Conservation (phyloP, 139 green algal species). For the Chlamydomonas incerta region DNA sequence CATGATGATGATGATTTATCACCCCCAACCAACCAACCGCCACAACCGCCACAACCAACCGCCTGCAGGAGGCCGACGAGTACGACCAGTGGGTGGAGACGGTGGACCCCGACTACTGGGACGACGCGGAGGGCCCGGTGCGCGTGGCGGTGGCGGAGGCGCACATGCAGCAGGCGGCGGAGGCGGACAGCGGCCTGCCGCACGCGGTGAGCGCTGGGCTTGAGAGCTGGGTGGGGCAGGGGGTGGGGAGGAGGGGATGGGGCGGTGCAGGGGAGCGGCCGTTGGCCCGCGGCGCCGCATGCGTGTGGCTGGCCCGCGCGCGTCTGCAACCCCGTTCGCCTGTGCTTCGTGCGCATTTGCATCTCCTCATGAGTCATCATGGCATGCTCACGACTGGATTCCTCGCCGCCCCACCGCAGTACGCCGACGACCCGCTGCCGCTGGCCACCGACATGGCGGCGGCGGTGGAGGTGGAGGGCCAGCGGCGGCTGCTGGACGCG, state of each 20-base stretch:
- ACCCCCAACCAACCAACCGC: background rate
- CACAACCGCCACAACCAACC: background rate
- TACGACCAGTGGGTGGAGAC: slow-evolving; percentile 26
- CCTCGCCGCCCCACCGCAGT: background rate
- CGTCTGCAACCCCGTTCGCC: too few species aligned
- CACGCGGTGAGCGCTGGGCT: background rate
- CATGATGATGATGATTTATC: too few species aligned
- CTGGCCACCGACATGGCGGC: background rate
- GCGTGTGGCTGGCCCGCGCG: too few species aligned
- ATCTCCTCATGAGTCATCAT: too few species aligned
- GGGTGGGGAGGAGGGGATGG: background rate
- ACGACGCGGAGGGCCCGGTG: slow-evolving; percentile 9
- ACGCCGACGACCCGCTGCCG: background rate
- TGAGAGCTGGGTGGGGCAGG: background rate
- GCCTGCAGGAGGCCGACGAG: slow-evolving; percentile 21
- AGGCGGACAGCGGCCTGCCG: slow-evolving; percentile 4
- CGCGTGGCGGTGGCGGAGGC: background rate
- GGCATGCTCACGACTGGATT: too few species aligned
- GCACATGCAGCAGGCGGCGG: background rate
- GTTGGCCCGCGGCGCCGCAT: too few species aligned
- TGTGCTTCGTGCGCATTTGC: too few species aligned
- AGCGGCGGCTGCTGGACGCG: background rate
- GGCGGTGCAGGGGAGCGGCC: too few species aligned
- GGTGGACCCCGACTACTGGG: slow-evolving; percentile 4
- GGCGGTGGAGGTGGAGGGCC: background rate